A percentile compares a stretch with the other conserved stretches of the same genome.
Evolutionary conservation across 176 grass and related monocot species (phyloP).

Genomic region (Dendrocalamus sinicus): DNA sequence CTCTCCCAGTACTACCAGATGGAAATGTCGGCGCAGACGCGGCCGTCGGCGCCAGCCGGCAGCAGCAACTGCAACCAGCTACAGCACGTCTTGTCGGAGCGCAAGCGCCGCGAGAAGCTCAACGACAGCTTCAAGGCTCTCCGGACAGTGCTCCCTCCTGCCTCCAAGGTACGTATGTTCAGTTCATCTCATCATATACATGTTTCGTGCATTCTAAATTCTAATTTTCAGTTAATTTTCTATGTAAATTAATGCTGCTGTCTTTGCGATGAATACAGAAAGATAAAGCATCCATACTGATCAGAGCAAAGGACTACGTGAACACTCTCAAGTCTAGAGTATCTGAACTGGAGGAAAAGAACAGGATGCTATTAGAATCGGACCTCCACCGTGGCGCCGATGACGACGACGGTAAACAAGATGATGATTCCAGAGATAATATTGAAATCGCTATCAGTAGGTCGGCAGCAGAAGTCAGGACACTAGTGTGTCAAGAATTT

Average conservation of each 20-base stretch:
- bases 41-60: background rate
- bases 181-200: background rate
- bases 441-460: background rate
- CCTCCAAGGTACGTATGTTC: slow-evolving; percentile 40
- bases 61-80: background rate
- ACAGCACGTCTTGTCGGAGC: slow-evolving; percentile 55
- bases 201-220: background rate
- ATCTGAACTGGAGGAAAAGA: slow-evolving; percentile 39
- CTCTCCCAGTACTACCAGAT: slow-evolving; percentile 12
- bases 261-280: slow-evolving; percentile 23
- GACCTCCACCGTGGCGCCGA: background rate
- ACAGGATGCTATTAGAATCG: slow-evolving; percentile 26
- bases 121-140: slow-evolving; percentile 55
- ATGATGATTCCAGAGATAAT: background rate
- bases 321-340: slow-evolving; percentile 36
- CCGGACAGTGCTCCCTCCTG: slow-evolving; percentile 39
- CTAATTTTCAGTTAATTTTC: background rate
- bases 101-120: slow-evolving; percentile 54
- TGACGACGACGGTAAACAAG: background rate
- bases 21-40: background rate
- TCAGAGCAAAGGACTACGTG: slow-evolving; percentile 45
- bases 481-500: background rate
- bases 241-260: background rate
- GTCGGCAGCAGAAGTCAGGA: no score
- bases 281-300: slow-evolving; percentile 52